phyloP scores from a whole-genome alignment of 1,284 basidiomycete genomes.

The Blastosporella zonata region DNA sequence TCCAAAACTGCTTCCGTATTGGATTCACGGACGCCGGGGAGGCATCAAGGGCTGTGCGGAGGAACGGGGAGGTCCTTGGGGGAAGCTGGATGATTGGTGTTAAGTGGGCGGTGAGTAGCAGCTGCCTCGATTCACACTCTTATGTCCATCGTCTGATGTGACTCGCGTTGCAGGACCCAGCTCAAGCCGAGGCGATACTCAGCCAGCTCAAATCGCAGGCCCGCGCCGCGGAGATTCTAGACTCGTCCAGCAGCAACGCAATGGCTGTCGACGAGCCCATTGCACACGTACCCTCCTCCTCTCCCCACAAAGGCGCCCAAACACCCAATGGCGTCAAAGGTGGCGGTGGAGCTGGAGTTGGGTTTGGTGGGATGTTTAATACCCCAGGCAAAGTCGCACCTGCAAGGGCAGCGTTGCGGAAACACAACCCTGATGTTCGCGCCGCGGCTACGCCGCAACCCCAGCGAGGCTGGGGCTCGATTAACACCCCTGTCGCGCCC shows the following conservation, averaged over 20 bases:
- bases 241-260: slow-evolving; percentile 26
- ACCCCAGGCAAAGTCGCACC: slow-evolving; percentile 71
- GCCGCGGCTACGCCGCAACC: slow-evolving; percentile 34
- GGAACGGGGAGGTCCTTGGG: slow-evolving; percentile 73
- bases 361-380: slow-evolving; percentile 40
- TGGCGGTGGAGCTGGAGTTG: too few species aligned
- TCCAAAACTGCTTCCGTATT: slow-evolving; percentile 69
- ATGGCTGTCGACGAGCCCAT: slow-evolving; percentile 45
- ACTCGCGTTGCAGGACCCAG: slow-evolving; percentile 45
- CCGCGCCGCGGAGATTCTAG: slow-evolving; percentile 19
- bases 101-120: slow-evolving; percentile 72
- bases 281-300: not conserved
- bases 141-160: not conserved
- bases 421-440: slow-evolving; percentile 30
- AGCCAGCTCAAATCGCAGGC: slow-evolving; percentile 35
- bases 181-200: slow-evolving; percentile 52
- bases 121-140: not conserved
- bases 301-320: slow-evolving; percentile 13
- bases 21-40: slow-evolving; percentile 68
- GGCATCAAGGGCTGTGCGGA: slow-evolving; percentile 69
- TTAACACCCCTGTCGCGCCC: slow-evolving; percentile 3
- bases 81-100: slow-evolving; percentile 79
- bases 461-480: slow-evolving; percentile 19
- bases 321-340: slow-evolving; percentile 23
- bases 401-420: slow-evolving; percentile 63